Evolutionary conservation across 352 stramenopile species (phyloP).

Genomic region (Phytophthora podocarpi): DNA sequence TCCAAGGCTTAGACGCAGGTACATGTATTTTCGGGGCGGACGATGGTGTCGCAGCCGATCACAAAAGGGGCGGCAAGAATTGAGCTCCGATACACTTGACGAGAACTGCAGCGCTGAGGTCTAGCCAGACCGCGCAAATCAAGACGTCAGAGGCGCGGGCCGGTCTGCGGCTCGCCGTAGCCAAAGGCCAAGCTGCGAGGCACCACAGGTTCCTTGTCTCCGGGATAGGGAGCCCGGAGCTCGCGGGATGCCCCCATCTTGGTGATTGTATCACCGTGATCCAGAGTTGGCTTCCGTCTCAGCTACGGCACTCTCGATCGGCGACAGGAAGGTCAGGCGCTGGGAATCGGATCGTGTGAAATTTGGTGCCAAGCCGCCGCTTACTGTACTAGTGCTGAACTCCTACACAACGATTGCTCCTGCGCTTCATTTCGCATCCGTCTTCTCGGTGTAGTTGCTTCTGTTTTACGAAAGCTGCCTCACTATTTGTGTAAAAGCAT

Average conservation of each 20-base stretch:
- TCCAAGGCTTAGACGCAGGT: slow-evolving; percentile 5
- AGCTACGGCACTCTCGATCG: neutral
- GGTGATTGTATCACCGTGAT: slow-evolving; percentile 6
- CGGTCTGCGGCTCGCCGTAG: neutral
- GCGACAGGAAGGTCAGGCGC: slow-evolving; percentile 8
- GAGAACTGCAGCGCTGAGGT: neutral
- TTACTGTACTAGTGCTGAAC: no score
- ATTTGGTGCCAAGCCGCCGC: no score
- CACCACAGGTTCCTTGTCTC: neutral
- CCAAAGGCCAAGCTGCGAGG: neutral
- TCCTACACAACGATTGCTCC: no score
- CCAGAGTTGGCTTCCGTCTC: neutral
- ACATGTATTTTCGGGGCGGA: slow-evolving; percentile 18
- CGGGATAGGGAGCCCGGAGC: neutral
- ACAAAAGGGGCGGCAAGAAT: slow-evolving; percentile 34
- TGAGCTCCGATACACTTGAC: neutral
- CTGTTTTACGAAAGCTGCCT: no score
- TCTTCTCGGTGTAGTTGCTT: no score
- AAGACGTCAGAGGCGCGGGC: slow-evolving; percentile 21
- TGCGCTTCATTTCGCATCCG: no score
- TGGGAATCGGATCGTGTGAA: no score
- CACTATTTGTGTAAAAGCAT: no score
- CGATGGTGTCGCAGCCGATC: slow-evolving; percentile 14
- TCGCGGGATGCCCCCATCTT: slow-evolving; percentile 7
- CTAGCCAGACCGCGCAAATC: slow-evolving; percentile 31